Percentiles rank a stretch among this genome's conserved stretches.
phyloP scores from a whole-genome alignment of 2,329 filamentous ascomycete species.

The Escovopsis weberi region DNA sequence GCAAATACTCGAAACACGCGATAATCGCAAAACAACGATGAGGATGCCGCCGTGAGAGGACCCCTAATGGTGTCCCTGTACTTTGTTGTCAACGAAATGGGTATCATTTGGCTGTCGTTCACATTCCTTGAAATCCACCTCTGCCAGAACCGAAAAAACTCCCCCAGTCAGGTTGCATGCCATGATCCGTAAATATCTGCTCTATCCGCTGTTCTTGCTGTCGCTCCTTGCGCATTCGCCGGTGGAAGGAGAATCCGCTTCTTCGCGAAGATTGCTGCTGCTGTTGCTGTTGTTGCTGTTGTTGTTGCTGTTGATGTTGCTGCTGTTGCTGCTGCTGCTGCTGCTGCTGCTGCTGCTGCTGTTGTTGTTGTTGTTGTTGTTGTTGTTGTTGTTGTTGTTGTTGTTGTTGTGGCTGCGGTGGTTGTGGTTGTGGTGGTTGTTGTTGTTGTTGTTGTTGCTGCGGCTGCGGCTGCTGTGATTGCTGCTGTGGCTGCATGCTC shows the following conservation, averaged over 20 bases:
- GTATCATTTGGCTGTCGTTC: slow-evolving; percentile 24
- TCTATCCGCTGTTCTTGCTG: slow-evolving; percentile 29
- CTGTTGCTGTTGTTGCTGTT: slow-evolving; percentile 18
- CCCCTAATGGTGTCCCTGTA: no score
- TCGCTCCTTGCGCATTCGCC: slow-evolving; percentile 12
- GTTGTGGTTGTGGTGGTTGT: no score
- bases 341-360: slow-evolving; percentile 11
- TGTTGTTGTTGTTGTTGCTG: no score
- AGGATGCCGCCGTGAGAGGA: no score
- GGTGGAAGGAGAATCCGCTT: slow-evolving; percentile 15
- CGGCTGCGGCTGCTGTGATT: slow-evolving; percentile 7
- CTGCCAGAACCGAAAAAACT: slow-evolving; percentile 30
- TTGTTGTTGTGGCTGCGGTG: no score
- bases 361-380: slow-evolving; percentile 9
- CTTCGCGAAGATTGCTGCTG: slow-evolving; percentile 5
- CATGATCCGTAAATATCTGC: slow-evolving; percentile 34
- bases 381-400: background rate
- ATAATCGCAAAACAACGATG: no score
- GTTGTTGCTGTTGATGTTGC: slow-evolving; percentile 3
- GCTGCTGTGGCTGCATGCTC: slow-evolving; percentile 8
- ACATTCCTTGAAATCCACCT: slow-evolving; percentile 29
- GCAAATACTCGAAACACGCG: no score
- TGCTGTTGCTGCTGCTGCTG: slow-evolving; percentile 8
- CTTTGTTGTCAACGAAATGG: slow-evolving; percentile 19
- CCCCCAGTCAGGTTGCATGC: slow-evolving; percentile 31